These are phyloP conservation scores for Tilletia setariae DNA, from an alignment of 1,284 basidiomycete species.

Conservation along the genomic window DNA sequence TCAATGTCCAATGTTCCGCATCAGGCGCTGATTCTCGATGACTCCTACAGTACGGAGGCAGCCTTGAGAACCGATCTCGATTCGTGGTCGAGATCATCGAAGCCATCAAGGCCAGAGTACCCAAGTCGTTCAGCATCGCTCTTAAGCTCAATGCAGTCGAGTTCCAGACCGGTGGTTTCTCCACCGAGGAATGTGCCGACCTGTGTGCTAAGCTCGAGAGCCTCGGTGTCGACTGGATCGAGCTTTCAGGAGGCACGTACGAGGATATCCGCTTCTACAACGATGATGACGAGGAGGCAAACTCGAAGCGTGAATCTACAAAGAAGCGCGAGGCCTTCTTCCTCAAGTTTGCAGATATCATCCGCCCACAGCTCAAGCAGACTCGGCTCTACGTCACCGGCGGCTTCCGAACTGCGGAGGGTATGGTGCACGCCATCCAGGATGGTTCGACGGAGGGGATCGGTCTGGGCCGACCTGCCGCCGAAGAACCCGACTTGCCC, in stretches of 20 bases:
- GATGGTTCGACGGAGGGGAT: conserved; percentile 54
- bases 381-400: conserved; percentile 57
- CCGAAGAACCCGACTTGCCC: conserved; percentile 58
- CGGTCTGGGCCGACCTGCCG: conserved; percentile 59
- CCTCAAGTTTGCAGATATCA: conserved; percentile 38
- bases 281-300: conserved; percentile 24
- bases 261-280: conserved; percentile 15
- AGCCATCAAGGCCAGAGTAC: conserved; percentile 55
- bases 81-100: conserved; percentile 55
- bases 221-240: conserved; percentile 26
- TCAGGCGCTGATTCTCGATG: no score
- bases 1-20: no score
- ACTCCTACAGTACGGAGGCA: conserved; percentile 52
- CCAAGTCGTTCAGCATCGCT: conserved; percentile 58
- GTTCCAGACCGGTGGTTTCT: conserved; percentile 22
- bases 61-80: conserved; percentile 56
- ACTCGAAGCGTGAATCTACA: conserved; percentile 54
- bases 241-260: conserved; percentile 29
- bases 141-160: conserved; percentile 60
- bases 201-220: conserved; percentile 22
- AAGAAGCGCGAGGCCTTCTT: conserved; percentile 56
- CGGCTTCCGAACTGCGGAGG: conserved; percentile 58
- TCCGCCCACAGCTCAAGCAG: conserved; percentile 28
- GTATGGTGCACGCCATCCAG: conserved; percentile 56
- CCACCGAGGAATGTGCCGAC: conserved; percentile 20